Evolutionary conservation across 163 green algal genomes (phyloP).

Genomic region (Chlamydomonas reinhardtii): DNA sequence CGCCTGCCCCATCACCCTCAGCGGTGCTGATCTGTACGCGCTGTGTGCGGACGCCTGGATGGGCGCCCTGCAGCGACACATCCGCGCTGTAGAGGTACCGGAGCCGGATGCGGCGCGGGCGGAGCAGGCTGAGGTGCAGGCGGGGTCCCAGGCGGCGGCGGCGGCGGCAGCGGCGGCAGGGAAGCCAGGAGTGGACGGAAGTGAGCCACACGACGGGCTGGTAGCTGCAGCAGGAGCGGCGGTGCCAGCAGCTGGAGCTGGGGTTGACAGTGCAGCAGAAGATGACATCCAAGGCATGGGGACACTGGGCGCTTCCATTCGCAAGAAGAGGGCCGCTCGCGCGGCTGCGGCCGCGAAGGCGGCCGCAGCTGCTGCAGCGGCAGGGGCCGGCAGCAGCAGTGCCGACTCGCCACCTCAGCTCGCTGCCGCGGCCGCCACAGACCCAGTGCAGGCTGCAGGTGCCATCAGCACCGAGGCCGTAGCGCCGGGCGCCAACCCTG

Average conservation of each 20-base stretch:
- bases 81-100: constrained; percentile 42
- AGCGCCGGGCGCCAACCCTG: no score
- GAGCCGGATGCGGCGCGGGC: neutral
- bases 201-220: neutral
- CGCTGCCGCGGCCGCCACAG: no score
- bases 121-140: neutral
- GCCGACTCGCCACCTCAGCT: no score
- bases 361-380: neutral
- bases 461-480: no score
- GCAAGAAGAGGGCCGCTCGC: neutral
- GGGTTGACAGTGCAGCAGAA: no score
- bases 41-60: constrained; percentile 96
- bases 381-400: neutral
- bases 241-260: no score
- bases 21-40: constrained; percentile 95
- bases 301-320: constrained; percentile 1
- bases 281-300: neutral
- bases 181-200: neutral
- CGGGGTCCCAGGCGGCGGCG: neutral
- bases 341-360: neutral
- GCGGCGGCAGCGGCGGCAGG: neutral
- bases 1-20: constrained; percentile 73
- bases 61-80: constrained; percentile 79
- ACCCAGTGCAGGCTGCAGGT: no score
- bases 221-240: neutral